A percentile compares a stretch with the other conserved stretches of the same genome.
phyloP scores from a whole-genome alignment of 2,329 filamentous ascomycete species.

The Pseudogymnoascus pannorum region DNA sequence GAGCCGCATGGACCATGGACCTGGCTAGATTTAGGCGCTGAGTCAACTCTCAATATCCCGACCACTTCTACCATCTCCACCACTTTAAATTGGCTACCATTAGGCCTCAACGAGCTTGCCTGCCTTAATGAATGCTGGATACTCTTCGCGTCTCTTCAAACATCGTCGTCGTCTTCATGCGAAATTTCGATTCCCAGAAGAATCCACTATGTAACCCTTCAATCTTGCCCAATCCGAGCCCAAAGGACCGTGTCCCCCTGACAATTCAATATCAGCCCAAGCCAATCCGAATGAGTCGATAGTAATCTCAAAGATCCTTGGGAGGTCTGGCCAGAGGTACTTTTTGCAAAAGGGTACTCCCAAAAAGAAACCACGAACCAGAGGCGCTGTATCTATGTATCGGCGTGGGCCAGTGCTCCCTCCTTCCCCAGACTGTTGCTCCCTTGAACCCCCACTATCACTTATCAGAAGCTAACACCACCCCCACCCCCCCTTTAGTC shows the following conservation, averaged over 20 bases:
- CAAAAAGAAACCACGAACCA: background rate
- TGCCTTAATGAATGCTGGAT: background rate
- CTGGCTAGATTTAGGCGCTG: background rate
- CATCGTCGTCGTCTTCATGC: background rate
- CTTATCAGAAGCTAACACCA: background rate
- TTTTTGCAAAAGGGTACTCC: background rate
- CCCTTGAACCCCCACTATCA: background rate
- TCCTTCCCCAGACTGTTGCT: background rate
- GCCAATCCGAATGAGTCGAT: constrained; percentile 2
- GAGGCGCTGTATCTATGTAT: background rate
- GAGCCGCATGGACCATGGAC: background rate
- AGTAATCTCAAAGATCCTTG: background rate
- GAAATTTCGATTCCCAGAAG: background rate
- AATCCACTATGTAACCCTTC: constrained; percentile 4
- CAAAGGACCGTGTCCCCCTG: background rate
- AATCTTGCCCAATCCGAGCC: background rate
- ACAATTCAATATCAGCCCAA: background rate
- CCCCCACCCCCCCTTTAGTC: background rate
- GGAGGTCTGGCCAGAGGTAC: background rate
- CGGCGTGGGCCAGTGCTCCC: background rate
- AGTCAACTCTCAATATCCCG: background rate
- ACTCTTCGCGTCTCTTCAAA: background rate
- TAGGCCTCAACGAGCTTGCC: background rate
- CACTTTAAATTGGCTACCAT: background rate
- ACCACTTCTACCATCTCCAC: background rate